Conservation (phyloP, 23 red algal genomes). For the Agarophyton chilense region DNA sequence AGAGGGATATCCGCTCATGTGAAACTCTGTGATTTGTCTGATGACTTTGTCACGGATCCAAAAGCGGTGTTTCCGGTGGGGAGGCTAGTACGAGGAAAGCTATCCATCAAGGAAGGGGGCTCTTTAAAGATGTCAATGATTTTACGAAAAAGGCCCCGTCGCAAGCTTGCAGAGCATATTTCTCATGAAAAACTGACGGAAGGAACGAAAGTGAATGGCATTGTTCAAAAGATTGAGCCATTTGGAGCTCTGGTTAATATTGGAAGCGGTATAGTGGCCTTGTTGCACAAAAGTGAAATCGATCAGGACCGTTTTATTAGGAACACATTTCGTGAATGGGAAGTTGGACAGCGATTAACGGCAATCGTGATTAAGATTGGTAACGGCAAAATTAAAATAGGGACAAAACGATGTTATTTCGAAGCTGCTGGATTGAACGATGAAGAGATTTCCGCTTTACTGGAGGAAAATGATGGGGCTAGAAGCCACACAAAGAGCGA, state of each 20-base stretch:
- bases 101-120: neutral
- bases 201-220: constrained; percentile 28
- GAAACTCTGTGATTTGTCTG: constrained; percentile 73
- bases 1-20: constrained; percentile 51
- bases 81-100: constrained; percentile 44
- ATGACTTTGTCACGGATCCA: constrained; percentile 69
- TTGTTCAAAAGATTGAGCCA: constrained; percentile 46
- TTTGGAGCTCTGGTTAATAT: constrained; percentile 52
- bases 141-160: constrained; percentile 25
- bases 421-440: constrained; percentile 59
- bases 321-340: constrained; percentile 53
- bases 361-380: constrained; percentile 44
- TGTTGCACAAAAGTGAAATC: constrained; percentile 66
- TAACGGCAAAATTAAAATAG: constrained; percentile 39
- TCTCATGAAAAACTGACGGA: constrained; percentile 6
- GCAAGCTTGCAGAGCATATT: neutral
- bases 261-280: neutral
- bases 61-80: constrained; percentile 69
- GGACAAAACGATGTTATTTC: constrained; percentile 75
- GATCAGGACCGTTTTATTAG: constrained; percentile 64
- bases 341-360: constrained; percentile 37
- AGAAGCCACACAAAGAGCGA: neutral
- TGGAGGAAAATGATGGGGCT: constrained; percentile 40
- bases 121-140: constrained; percentile 32
- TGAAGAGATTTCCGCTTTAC: neutral